Base-by-base conservation (phyloP, 78 protist genomes). In the Trichosphaerium sp. region DNA sequence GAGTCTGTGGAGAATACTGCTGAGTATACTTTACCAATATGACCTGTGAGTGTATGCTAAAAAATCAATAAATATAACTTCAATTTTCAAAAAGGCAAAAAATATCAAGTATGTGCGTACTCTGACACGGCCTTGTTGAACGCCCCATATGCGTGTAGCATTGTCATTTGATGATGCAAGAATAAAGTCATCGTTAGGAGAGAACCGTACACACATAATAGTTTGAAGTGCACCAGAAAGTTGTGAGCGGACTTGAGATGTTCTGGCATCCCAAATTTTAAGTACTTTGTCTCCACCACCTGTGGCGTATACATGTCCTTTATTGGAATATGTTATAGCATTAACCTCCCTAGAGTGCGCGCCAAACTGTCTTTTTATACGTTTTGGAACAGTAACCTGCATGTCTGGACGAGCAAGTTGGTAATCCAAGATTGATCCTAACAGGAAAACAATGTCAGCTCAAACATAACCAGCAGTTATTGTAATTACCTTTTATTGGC, bases 21-120 rank as follows among this genome's bases (percentile, higher is more conserved):
- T 2, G 47, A 1, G n/a, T 1, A 12, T 28, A 87, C 82, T 34
- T 80, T 87, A 35, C 76, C 80, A 1, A 63, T 65, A 69, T 87
- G 92, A 0, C 92, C 88, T 0, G 92, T 87, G 34, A 87, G 65
- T 32, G 91, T 80, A 47, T 76, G 91, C 80, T 51, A 44, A n/a
- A n/a, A n/a, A n/a, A n/a, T n/a, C n/a, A n/a, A n/a, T n/a, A n/a
- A n/a, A n/a, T n/a, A n/a, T n/a, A n/a, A n/a, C n/a, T n/a, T n/a
- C n/a, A n/a, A n/a, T n/a, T n/a, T n/a, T n/a, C n/a, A n/a, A n/a
- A n/a, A n/a, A n/a, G n/a, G n/a, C n/a, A n/a, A n/a, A n/a, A n/a
- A n/a, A n/a, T n/a, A n/a, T n/a, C n/a, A n/a, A n/a, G n/a, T n/a
- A n/a, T n/a, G n/a, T n/a, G n/a, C n/a, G n/a, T n/a, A n/a, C n/a